Base-by-base conservation (phyloP, 306 rosid species). In the Oemleria cerasiformis region DNA sequence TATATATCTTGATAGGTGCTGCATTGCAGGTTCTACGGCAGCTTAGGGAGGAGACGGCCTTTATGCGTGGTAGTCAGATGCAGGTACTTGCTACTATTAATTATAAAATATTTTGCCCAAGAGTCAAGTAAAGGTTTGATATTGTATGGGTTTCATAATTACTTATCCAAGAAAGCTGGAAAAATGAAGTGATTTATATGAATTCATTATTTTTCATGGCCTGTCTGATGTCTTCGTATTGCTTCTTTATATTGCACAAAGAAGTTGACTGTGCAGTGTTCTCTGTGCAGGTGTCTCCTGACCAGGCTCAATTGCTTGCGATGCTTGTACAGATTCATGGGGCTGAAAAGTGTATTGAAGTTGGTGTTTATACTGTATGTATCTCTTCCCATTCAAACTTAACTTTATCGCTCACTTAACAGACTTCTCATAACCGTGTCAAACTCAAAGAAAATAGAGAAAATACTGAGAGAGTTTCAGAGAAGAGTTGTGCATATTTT, bases 291-390 rank as follows among this genome's bases (percentile, higher is more conserved):
- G 98, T 94, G 41, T 89, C 98, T 77, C 97, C 98, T 39, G 98
- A 94, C 74, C 98, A 94, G 78, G 98, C 92, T 73, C 97, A 93
- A 78, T 83, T 94, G 68, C 98, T 94, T 58, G 91, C 92, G 20
- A 91, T 89, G 92, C 90, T 94, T 59, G 98, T 89, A 79, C 96
- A 94, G 82, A 87, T 81, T 83, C 92, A 87, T 60, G 94, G 94
- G 75, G 98, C 98, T 14, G 86, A 89, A 79, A 85, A 92, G 73
- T 94, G 96, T 75, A 87, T 94, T 78, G 98, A 94, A 91, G 91
- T 94, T 73, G 97, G 98, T 40, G 90, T 94, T 83, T 91, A 91
- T 77, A 91, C 97, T 3, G 98, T 94, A 83, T 45, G 89, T 70
- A 16, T 34, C 44, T 55, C 48, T 43, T 51, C 41, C 20, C 73